Conservation (phyloP, 2,329 filamentous ascomycete species). For the Rasamsonia emersonii region DNA sequence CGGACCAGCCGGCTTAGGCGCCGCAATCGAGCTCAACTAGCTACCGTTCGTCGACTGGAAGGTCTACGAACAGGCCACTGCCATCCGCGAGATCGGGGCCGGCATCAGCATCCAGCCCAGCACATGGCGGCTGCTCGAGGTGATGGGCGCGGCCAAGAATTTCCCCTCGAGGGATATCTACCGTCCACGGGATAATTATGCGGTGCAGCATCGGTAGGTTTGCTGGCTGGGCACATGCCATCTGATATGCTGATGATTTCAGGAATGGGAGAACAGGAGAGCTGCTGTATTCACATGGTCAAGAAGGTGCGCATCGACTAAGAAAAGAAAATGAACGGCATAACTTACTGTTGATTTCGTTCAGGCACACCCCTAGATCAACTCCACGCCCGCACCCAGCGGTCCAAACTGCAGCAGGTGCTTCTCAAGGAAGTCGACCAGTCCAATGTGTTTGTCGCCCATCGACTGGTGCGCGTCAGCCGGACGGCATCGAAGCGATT, state of each 20-base stretch:
- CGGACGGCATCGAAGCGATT: slow-evolving; percentile 1
- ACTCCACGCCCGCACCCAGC: slow-evolving; percentile 2
- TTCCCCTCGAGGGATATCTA: slow-evolving; percentile 2
- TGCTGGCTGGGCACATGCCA: no score
- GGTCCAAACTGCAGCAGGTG: slow-evolving; percentile 3
- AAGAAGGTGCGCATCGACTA: neutral
- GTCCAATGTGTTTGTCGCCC: slow-evolving; percentile 1
- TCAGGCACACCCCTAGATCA: neutral
- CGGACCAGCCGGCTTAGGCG: slow-evolving; percentile 3
- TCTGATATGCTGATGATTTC: no score
- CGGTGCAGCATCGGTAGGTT: slow-evolving; percentile 4
- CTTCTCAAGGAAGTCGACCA: slow-evolving; percentile 1
- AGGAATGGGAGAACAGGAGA: slow-evolving; percentile 5
- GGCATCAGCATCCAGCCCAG: slow-evolving; percentile 9
- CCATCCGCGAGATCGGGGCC: slow-evolving; percentile 6
- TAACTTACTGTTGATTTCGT: neutral
- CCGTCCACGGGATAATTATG: neutral
- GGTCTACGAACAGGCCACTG: slow-evolving; percentile 6
- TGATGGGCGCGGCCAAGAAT: slow-evolving; percentile 6
- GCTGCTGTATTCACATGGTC: slow-evolving; percentile 1
- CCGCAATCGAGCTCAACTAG: slow-evolving; percentile 3
- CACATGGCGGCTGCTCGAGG: slow-evolving; percentile 8
- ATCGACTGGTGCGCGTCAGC: slow-evolving; percentile 1
- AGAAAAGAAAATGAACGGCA: no score
- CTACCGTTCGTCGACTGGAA: slow-evolving; percentile 4